phyloP scores from a whole-genome alignment of 345 rosid species.

The Melastoma malabathricum region DNA sequence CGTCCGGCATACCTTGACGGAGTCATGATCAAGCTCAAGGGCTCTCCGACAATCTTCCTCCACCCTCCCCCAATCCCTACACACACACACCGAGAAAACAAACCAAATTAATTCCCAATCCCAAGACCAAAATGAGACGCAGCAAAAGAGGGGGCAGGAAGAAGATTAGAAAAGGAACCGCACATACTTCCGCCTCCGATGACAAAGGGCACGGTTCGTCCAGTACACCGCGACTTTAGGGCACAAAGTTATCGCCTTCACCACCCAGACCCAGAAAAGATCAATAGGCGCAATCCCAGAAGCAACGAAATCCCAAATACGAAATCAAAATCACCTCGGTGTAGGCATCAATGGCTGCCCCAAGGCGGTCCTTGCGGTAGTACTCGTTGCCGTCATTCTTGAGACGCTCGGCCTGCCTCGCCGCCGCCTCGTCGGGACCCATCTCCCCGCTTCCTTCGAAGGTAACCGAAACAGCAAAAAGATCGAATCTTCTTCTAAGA shows the following conservation, averaged over 20 bases:
- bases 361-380: conserved; percentile 49
- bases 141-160: conserved; percentile 1
- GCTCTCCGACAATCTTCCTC: conserved; percentile 77
- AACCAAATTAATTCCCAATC: neutral
- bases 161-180: conserved; percentile 1
- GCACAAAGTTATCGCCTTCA: conserved; percentile 72
- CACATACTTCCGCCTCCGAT: conserved; percentile 76
- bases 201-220: conserved; percentile 93
- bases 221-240: conserved; percentile 74
- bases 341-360: conserved; percentile 90
- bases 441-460: conserved; percentile 10
- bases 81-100: neutral
- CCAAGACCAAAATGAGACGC: too few species aligned
- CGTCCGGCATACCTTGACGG: conserved; percentile 4
- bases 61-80: conserved; percentile 71
- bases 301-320: neutral
- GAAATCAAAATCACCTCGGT: conserved; percentile 39
- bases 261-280: conserved; percentile 1
- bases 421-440: conserved; percentile 24
- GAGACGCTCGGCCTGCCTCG: conserved; percentile 60
- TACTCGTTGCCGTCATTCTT: conserved; percentile 49
- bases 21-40: conserved; percentile 49
- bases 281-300: neutral
- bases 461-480: neutral
- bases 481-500: neutral